Evolutionary conservation across 2,329 filamentous ascomycete genomes (phyloP).

Genomic region (Xylaria hypoxylon): DNA sequence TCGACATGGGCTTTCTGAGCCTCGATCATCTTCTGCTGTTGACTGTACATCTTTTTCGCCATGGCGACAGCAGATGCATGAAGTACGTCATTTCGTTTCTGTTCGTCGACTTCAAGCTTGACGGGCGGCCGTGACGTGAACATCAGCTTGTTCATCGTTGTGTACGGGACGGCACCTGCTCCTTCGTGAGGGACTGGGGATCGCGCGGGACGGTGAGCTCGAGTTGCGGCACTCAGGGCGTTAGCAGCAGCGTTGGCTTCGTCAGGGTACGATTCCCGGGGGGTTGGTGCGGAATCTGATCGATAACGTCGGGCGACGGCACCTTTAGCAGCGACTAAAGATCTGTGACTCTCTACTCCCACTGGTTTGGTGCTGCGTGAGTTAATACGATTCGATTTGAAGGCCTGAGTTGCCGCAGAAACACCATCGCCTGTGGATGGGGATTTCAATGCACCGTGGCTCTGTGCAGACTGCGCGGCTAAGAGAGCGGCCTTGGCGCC

Average conservation of each 20-base stretch:
- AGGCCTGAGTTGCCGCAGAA: conserved; percentile 77
- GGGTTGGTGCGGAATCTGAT: conserved; percentile 70
- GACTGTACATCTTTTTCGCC: conserved; percentile 86
- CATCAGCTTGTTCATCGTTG: conserved; percentile 78
- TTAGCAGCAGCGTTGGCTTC: conserved; percentile 71
- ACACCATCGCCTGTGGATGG: conserved; percentile 64
- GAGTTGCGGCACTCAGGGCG: conserved; percentile 78
- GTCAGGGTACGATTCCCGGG: conserved; percentile 63
- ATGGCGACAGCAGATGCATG: conserved; percentile 88
- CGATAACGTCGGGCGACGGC: conserved; percentile 76
- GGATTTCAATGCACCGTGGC: conserved; percentile 64
- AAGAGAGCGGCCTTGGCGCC: conserved; percentile 81
- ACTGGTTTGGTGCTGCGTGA: conserved; percentile 59
- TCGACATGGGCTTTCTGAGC: conserved; percentile 56
- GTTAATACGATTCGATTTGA: conserved; percentile 61
- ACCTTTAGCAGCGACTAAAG: conserved; percentile 79
- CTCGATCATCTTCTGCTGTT: conserved; percentile 72
- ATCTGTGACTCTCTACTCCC: conserved; percentile 68
- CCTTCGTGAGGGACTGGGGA: conserved; percentile 64
- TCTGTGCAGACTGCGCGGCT: conserved; percentile 67
- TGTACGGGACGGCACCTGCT: conserved; percentile 74
- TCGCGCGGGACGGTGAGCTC: conserved; percentile 68
- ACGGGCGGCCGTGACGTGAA: conserved; percentile 82
- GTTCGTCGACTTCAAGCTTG: conserved; percentile 77
- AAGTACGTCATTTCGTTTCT: conserved; percentile 76